These are phyloP conservation scores for Prototheca wickerhamii DNA, from an alignment of 163 green algal species.

Conservation along the genomic window DNA sequence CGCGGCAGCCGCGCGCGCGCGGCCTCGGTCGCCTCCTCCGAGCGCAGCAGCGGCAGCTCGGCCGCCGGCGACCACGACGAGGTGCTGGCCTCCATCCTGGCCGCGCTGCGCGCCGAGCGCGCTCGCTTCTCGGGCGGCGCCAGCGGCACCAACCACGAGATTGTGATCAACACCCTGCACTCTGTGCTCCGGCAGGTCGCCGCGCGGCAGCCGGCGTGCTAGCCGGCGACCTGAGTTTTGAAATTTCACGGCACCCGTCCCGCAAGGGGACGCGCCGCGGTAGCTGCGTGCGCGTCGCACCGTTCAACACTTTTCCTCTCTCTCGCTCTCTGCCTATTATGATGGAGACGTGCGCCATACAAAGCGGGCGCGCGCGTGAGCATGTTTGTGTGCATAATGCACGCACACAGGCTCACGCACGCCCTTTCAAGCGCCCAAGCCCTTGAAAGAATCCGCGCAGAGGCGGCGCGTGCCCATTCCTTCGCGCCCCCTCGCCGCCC, in stretches of 20 bases:
- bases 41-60: neutral
- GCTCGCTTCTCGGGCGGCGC: neutral
- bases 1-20: neutral
- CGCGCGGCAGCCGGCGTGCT: conserved; percentile 9
- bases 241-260: too few species aligned
- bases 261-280: too few species aligned
- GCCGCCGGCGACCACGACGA: neutral
- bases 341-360: too few species aligned
- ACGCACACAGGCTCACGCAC: too few species aligned
- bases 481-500: neutral
- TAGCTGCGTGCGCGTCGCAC: too few species aligned
- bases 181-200: conserved; percentile 19
- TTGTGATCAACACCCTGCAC: conserved; percentile 28
- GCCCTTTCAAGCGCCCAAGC: too few species aligned
- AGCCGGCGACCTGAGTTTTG: too few species aligned
- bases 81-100: neutral
- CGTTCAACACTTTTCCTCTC: too few species aligned
- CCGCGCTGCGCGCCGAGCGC: neutral
- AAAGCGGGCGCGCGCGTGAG: too few species aligned
- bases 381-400: too few species aligned
- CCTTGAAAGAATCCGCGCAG: too few species aligned
- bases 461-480: neutral
- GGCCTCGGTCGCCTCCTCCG: neutral
- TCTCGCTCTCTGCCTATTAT: too few species aligned
- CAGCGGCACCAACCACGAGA: conserved; percentile 18